Evolutionary conservation across 805 yeast genomes (phyloP).

Genomic region (Vanderwaltozyma polyspora): DNA sequence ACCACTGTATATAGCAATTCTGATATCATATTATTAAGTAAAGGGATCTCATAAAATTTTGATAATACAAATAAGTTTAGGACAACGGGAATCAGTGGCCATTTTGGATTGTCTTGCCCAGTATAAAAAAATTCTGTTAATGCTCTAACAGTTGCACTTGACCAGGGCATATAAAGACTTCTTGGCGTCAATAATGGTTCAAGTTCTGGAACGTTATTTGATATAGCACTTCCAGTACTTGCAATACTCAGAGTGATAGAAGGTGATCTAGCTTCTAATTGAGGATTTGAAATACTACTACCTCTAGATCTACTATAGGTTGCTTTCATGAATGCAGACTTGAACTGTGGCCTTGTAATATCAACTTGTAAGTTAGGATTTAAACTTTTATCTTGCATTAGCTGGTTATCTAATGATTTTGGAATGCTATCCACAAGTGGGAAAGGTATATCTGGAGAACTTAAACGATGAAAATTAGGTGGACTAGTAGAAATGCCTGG

Average conservation of each 20-base stretch:
- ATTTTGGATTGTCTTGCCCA: slow-evolving; percentile 67
- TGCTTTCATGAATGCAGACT: too few species aligned
- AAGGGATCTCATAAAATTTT: slow-evolving; percentile 56
- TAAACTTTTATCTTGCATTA: slow-evolving; percentile 2
- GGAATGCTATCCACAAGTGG: slow-evolving; percentile 1
- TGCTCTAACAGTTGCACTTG: slow-evolving; percentile 49
- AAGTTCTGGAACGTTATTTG: slow-evolving; percentile 21
- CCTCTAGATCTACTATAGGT: not conserved
- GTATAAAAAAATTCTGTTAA: slow-evolving; percentile 65
- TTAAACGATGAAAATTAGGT: slow-evolving; percentile 10
- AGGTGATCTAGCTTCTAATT: not conserved
- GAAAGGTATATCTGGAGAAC: slow-evolving; percentile 9
- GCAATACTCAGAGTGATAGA: slow-evolving; percentile 6
- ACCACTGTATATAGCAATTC: slow-evolving; percentile 62
- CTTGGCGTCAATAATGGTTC: slow-evolving; percentile 62
- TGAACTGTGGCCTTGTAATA: not conserved
- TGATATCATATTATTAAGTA: slow-evolving; percentile 55
- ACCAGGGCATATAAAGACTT: slow-evolving; percentile 55
- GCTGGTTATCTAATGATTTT: slow-evolving; percentile 7
- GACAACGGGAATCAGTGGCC: slow-evolving; percentile 61
- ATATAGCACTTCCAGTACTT: slow-evolving; percentile 10
- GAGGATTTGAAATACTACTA: not conserved
- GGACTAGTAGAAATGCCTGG: slow-evolving; percentile 22
- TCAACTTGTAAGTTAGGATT: not conserved
- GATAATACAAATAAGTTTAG: slow-evolving; percentile 53